phyloP scores from a whole-genome alignment of 129 eudicot genomes.

The Pulicaria dysenterica region DNA sequence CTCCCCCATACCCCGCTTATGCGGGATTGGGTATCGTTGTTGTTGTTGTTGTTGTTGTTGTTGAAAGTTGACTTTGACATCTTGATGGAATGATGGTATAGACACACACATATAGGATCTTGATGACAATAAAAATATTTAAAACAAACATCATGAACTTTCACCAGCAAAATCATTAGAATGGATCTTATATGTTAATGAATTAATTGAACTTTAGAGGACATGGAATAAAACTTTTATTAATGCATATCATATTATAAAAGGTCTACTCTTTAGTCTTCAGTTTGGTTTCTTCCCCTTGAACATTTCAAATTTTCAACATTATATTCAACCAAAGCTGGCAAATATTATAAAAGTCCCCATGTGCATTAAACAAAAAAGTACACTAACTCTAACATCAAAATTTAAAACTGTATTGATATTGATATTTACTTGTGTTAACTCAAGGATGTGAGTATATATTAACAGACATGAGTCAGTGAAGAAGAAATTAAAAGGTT shows the following conservation, averaged over 20 bases:
- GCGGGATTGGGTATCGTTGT: too few species aligned
- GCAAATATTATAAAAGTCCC: neutral
- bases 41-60: too few species aligned
- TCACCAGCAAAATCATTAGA: conserved; percentile 4
- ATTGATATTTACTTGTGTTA: conserved; percentile 17
- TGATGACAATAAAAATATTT: conserved; percentile 9
- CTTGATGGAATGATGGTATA: conserved; percentile 27
- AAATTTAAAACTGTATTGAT: neutral
- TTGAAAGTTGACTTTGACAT: conserved; percentile 47
- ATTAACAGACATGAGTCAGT: conserved; percentile 13
- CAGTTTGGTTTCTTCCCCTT: neutral
- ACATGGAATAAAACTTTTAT: too few species aligned
- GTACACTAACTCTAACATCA: neutral
- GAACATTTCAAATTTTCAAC: conserved; percentile 18
- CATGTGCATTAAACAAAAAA: conserved; percentile 23
- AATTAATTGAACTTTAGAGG: too few species aligned
- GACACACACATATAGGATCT: conserved; percentile 13
- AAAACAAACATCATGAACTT: conserved; percentile 10
- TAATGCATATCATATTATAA: too few species aligned
- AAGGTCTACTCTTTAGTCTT: too few species aligned
- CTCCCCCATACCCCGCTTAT: too few species aligned
- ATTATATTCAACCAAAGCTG: conserved; percentile 17
- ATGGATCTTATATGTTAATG: neutral
- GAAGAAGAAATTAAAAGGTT: conserved; percentile 7
- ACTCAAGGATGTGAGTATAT: conserved; percentile 15